These are phyloP conservation scores for Saccharomycopsis sp. DNA, from an alignment of 805 yeast species.

Conservation along the genomic window DNA sequence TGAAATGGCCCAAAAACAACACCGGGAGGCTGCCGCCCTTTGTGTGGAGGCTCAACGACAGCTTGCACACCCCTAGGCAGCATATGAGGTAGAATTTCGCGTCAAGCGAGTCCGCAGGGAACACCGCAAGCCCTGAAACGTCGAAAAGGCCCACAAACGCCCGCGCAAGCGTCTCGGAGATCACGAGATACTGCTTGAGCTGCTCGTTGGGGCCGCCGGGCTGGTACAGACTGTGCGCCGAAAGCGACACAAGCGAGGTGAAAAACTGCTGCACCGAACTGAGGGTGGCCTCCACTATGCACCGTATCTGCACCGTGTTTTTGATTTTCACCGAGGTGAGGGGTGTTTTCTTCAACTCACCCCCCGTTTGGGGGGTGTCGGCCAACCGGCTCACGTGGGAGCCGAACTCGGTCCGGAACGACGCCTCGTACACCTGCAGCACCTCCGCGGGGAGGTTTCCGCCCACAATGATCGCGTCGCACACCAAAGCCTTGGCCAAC, in stretches of 20 bases:
- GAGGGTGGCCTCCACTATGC: constrained; percentile 31
- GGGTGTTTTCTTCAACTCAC: neutral
- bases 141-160: constrained; percentile 21
- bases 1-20: constrained; percentile 28
- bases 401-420: no score
- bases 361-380: no score
- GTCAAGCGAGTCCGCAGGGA: constrained; percentile 2
- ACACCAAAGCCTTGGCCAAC: constrained; percentile 43
- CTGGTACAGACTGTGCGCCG: neutral
- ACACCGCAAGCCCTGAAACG: constrained; percentile 21
- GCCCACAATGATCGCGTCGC: constrained; percentile 54
- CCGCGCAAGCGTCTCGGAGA: constrained; percentile 17
- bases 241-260: neutral
- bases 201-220: neutral
- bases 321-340: constrained; percentile 43
- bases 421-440: no score
- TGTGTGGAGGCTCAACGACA: neutral
- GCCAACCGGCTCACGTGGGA: no score
- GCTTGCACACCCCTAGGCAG: neutral
- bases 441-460: neutral
- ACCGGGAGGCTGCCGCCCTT: neutral
- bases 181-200: neutral
- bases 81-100: neutral
- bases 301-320: constrained; percentile 52
- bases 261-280: neutral